These are phyloP conservation scores for Lepidium africanum DNA, from an alignment of 345 rosid genomes.

Conservation along the genomic window DNA sequence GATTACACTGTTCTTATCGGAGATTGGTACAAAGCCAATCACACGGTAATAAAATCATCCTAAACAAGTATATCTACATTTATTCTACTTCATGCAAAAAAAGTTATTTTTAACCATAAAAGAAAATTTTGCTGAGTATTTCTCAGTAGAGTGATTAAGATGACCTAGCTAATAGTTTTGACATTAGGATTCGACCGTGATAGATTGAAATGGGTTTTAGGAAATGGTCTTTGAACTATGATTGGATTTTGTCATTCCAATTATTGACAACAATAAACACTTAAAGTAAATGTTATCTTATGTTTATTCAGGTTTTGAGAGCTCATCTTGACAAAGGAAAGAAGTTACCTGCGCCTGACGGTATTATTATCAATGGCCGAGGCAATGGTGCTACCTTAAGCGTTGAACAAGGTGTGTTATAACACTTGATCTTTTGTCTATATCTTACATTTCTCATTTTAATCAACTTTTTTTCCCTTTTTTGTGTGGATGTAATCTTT, in stretches of 20 bases:
- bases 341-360: conserved; percentile 68
- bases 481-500: background rate
- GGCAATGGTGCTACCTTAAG: conserved; percentile 56
- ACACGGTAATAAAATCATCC: conserved; percentile 40
- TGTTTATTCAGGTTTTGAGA: conserved; percentile 41
- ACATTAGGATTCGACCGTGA: too few species aligned
- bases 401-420: conserved; percentile 72
- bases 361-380: conserved; percentile 86
- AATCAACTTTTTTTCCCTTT: background rate
- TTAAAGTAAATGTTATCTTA: background rate
- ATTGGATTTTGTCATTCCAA: too few species aligned
- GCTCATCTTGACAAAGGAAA: conserved; percentile 52
- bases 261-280: too few species aligned
- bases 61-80: background rate
- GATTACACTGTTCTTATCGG: conserved; percentile 75
- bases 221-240: too few species aligned
- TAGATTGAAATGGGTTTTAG: too few species aligned
- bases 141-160: too few species aligned
- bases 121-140: too few species aligned
- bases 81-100: background rate
- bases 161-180: too few species aligned
- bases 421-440: background rate
- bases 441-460: background rate
- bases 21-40: conserved; percentile 68
- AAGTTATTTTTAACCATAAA: background rate